A percentile compares a stretch with the other conserved stretches of the same genome.
These are phyloP conservation scores for Crithidia bombi DNA, from an alignment of 208 protist species.

Conservation along the genomic window DNA sequence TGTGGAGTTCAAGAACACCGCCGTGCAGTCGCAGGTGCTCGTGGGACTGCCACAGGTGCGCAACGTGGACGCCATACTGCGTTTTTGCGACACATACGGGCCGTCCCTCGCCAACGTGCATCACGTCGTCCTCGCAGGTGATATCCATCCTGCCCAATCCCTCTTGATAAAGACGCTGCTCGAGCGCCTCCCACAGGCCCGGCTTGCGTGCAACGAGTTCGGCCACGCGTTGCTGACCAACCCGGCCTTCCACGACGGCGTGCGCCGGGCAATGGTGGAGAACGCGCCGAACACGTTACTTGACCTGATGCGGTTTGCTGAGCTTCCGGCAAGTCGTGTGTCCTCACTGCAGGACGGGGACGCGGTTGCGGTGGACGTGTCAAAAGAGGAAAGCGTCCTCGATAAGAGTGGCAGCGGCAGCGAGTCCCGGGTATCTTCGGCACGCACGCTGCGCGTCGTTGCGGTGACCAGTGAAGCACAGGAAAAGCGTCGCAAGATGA, in stretches of 20 bases:
- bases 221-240: slow-evolving; percentile 65
- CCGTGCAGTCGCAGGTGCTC: slow-evolving; percentile 44
- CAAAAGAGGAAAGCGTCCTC: background rate
- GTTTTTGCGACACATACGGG: slow-evolving; percentile 53
- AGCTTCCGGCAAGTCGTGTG: slow-evolving; percentile 28
- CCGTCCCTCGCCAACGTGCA: slow-evolving; percentile 44
- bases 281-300: slow-evolving; percentile 33
- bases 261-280: slow-evolving; percentile 49
- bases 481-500: slow-evolving; percentile 37
- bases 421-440: background rate
- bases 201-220: slow-evolving; percentile 58
- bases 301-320: slow-evolving; percentile 34
- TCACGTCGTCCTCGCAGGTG: slow-evolving; percentile 52
- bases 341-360: slow-evolving; percentile 42
- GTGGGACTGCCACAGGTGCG: slow-evolving; percentile 59
- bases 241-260: slow-evolving; percentile 62
- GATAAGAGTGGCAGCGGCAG: background rate
- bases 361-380: slow-evolving; percentile 33
- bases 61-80: slow-evolving; percentile 37
- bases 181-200: slow-evolving; percentile 41
- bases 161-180: slow-evolving; percentile 47
- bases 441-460: slow-evolving; percentile 29
- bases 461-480: slow-evolving; percentile 28
- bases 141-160: slow-evolving; percentile 44
- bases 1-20: slow-evolving; percentile 39